Percentiles rank a stretch among this genome's conserved stretches.
These are phyloP conservation scores for Teratosphaeria nubilosa DNA, from an alignment of 2,329 filamentous ascomycete species.

Conservation along the genomic window DNA sequence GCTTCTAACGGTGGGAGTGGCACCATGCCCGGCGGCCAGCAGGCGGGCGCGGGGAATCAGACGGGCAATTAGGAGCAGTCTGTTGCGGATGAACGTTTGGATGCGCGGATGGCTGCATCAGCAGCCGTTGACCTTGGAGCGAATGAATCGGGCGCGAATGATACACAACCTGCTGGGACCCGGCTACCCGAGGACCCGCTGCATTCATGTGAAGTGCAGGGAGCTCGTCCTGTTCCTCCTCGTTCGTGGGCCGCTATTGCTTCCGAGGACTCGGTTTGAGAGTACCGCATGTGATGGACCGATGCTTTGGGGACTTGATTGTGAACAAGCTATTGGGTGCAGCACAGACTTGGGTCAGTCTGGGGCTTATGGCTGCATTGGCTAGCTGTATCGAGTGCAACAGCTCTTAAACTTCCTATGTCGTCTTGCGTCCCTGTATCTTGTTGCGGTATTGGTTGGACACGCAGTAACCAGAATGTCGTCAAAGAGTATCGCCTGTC, in stretches of 20 bases:
- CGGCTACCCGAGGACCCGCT: background rate
- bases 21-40: background rate
- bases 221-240: background rate
- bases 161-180: background rate
- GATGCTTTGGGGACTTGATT: background rate
- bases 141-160: background rate
- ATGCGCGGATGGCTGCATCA: background rate
- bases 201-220: background rate
- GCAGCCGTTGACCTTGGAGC: background rate
- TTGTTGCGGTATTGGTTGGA: background rate
- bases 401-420: background rate
- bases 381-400: background rate
- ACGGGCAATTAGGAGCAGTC: background rate
- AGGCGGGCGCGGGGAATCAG: background rate
- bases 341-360: background rate
- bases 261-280: background rate
- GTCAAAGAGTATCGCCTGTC: no score
- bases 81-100: background rate
- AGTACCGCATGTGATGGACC: background rate
- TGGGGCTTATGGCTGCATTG: background rate
- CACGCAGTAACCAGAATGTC: background rate
- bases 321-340: background rate
- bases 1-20: background rate
- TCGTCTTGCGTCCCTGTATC: background rate
- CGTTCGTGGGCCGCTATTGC: background rate